These are phyloP conservation scores for Hypoxylon sp. DNA, from an alignment of 2,329 filamentous ascomycete species.

Conservation along the genomic window DNA sequence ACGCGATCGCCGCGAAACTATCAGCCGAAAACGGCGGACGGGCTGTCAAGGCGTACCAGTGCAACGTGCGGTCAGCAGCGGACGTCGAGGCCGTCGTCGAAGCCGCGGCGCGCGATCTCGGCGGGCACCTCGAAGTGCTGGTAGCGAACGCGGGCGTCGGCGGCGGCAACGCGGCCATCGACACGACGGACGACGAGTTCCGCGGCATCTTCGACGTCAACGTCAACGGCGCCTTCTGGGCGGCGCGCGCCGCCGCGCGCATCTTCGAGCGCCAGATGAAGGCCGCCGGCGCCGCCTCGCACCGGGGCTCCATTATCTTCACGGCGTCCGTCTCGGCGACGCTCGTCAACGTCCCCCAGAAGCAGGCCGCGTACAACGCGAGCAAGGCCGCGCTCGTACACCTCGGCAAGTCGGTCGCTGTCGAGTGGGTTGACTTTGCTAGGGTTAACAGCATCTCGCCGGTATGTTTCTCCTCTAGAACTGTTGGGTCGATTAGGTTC, in stretches of 20 bases:
- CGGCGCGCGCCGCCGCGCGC: conserved; percentile 52
- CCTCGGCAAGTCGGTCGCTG: conserved; percentile 50
- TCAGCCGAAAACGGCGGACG: conserved; percentile 32
- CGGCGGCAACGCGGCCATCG: conserved; percentile 47
- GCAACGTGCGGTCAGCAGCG: conserved; percentile 46
- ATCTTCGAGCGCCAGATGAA: conserved; percentile 48
- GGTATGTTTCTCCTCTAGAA: conserved; percentile 28
- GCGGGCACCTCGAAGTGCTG: conserved; percentile 49
- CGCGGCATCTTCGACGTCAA: conserved; percentile 51
- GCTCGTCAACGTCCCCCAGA: conserved; percentile 53
- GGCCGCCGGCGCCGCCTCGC: conserved; percentile 35
- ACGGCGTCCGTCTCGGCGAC: conserved; percentile 51
- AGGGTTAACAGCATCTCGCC: conserved; percentile 52
- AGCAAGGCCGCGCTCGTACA: conserved; percentile 54
- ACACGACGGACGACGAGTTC: conserved; percentile 52
- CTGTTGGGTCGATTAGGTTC: background rate
- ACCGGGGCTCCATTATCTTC: conserved; percentile 50
- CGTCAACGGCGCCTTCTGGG: conserved; percentile 53
- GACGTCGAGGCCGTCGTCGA: conserved; percentile 46
- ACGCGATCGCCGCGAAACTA: conserved; percentile 38
- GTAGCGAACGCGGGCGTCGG: conserved; percentile 54
- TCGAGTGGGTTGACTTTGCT: conserved; percentile 54
- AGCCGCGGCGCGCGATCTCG: conserved; percentile 48
- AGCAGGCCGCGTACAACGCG: conserved; percentile 53
- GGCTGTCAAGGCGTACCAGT: conserved; percentile 48